Evolutionary conservation across 1,139 yeast species (phyloP).

Genomic region (Yamadazyma triangularis): DNA sequence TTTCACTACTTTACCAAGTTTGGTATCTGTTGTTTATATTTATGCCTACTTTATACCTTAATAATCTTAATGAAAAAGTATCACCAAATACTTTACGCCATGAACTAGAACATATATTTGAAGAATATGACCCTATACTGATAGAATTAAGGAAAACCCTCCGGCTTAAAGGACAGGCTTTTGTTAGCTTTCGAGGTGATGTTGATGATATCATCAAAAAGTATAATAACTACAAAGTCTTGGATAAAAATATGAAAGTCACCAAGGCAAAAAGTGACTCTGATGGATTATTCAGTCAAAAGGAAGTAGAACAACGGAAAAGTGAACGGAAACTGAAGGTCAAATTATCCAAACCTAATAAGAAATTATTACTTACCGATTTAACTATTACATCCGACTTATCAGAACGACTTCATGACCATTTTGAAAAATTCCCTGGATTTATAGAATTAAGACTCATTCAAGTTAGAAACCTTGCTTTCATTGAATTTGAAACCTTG

Average conservation of each 20-base stretch:
- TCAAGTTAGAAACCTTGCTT: slow-evolving; percentile 64
- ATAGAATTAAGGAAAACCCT: slow-evolving; percentile 60
- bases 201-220: slow-evolving; percentile 43
- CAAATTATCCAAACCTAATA: slow-evolving; percentile 47
- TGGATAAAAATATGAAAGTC: slow-evolving; percentile 9
- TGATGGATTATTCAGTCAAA: slow-evolving; percentile 8
- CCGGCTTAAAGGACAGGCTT: slow-evolving; percentile 80
- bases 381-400: background rate
- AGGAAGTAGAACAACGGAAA: slow-evolving; percentile 5
- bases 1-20: no score
- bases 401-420: slow-evolving; percentile 12
- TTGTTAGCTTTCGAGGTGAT: slow-evolving; percentile 57
- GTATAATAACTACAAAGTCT: slow-evolving; percentile 18
- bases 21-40: no score
- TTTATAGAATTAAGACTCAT: slow-evolving; percentile 66
- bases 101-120: slow-evolving; percentile 38
- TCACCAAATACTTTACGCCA: slow-evolving; percentile 47
- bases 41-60: slow-evolving; percentile 49
- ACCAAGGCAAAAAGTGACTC: slow-evolving; percentile 8
- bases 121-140: slow-evolving; percentile 45
- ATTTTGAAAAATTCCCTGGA: slow-evolving; percentile 52
- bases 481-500: slow-evolving; percentile 69
- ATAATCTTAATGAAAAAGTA: slow-evolving; percentile 71
- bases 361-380: slow-evolving; percentile 53
- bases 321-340: slow-evolving; percentile 20